Conservation (phyloP, 306 rosid species). For the Cucurbita pepo region DNA sequence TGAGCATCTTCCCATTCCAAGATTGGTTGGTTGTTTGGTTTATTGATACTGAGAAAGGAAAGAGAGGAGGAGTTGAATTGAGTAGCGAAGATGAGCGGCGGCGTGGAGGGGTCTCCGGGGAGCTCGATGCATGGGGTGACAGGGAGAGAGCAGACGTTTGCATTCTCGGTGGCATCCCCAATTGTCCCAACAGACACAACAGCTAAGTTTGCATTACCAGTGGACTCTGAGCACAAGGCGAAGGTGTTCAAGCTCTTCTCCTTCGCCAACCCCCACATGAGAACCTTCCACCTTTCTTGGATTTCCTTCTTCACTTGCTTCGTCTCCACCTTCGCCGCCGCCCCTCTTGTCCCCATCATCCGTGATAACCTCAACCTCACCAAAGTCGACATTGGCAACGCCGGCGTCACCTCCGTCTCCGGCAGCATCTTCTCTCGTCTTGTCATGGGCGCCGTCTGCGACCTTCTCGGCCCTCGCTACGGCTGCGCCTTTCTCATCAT, state of each 20-base stretch:
- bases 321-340: conserved; percentile 74
- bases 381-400: conserved; percentile 66
- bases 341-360: conserved; percentile 36
- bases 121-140: conserved; percentile 98
- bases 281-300: conserved; percentile 96
- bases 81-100: not conserved
- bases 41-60: too few relatives aligned
- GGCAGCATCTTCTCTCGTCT: conserved; percentile 84
- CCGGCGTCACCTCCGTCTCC: conserved; percentile 76
- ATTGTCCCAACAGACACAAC: conserved; percentile 51
- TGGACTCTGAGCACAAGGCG: conserved; percentile 72
- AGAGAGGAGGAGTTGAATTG: too few relatives aligned
- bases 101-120: conserved; percentile 54
- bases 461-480: conserved; percentile 60
- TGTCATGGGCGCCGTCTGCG: conserved; percentile 68
- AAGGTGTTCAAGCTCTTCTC: conserved; percentile 63
- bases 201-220: conserved; percentile 52
- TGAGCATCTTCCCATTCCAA: too few relatives aligned
- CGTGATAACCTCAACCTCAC: conserved; percentile 21
- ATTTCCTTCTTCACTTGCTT: conserved; percentile 82
- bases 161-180: conserved; percentile 58
- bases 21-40: too few relatives aligned
- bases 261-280: conserved; percentile 77
- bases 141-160: conserved; percentile 53
- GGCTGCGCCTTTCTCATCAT: conserved; percentile 37